Percentiles rank a stretch among this genome's conserved stretches.
Conservation (phyloP, 192 early-diverging fungal genomes). For the Podila verticillata region DNA sequence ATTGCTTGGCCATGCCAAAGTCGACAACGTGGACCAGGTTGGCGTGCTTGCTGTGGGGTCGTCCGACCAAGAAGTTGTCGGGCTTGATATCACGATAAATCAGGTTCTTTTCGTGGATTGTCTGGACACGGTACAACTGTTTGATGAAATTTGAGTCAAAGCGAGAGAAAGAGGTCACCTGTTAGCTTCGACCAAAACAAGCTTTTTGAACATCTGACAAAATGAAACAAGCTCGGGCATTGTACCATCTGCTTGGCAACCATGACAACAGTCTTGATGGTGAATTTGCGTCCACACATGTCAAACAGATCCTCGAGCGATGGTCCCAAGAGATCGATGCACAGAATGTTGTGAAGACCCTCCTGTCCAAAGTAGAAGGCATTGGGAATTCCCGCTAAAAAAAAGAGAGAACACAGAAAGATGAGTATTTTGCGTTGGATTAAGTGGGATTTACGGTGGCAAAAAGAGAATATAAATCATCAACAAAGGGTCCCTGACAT, state of each 20-base stretch:
- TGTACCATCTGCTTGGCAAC: conserved; percentile 93
- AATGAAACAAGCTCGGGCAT: neutral
- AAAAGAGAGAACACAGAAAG: neutral
- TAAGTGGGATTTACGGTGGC: neutral
- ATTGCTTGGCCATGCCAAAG: conserved; percentile 99
- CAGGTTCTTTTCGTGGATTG: conserved; percentile 93
- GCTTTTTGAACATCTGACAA: too few relatives aligned
- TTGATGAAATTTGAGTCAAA: neutral
- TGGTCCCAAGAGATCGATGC: conserved; percentile 94
- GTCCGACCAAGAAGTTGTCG: conserved; percentile 97
- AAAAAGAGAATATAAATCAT: too few relatives aligned
- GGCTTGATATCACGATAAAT: conserved; percentile 99
- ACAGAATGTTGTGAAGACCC: conserved; percentile 94
- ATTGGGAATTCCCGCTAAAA: conserved; percentile 83
- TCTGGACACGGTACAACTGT: conserved; percentile 82
- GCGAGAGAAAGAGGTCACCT: conserved; percentile 1
- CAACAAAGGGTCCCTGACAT: too few relatives aligned
- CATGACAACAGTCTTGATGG: conserved; percentile 95
- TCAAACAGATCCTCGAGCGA: conserved; percentile 97
- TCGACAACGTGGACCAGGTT: conserved; percentile 91
- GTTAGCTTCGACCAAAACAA: neutral
- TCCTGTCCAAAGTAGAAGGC: conserved; percentile 98
- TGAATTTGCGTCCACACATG: conserved; percentile 90
- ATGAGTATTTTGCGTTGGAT: neutral
- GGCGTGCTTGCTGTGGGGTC: conserved; percentile 65